Conservation (phyloP, 2,329 filamentous ascomycete species). For the Fusarium sarcochroum region DNA sequence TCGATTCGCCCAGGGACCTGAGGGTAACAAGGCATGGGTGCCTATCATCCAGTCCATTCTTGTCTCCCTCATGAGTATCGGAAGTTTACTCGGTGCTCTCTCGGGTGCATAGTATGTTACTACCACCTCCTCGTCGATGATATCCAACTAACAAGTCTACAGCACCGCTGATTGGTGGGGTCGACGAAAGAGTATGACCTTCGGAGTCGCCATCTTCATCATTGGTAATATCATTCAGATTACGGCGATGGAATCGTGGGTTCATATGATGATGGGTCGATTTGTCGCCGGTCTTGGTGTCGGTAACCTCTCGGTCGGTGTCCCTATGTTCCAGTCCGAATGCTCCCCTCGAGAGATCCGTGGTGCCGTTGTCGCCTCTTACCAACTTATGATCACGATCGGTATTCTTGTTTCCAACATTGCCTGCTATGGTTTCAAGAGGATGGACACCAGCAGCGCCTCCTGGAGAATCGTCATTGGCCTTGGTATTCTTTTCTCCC, state of each 20-base stretch:
- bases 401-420: slow-evolving; percentile 73
- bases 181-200: slow-evolving; percentile 67
- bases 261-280: slow-evolving; percentile 75
- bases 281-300: slow-evolving; percentile 77
- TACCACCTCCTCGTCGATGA: not conserved
- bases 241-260: slow-evolving; percentile 69
- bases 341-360: slow-evolving; percentile 73
- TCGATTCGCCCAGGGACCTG: slow-evolving; percentile 66
- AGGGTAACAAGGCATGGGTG: slow-evolving; percentile 57
- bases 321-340: slow-evolving; percentile 78
- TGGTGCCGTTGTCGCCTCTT: slow-evolving; percentile 76
- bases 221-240: slow-evolving; percentile 78
- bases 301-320: slow-evolving; percentile 74
- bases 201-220: slow-evolving; percentile 70
- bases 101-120: slow-evolving; percentile 61
- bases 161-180: slow-evolving; percentile 70
- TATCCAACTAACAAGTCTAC: slow-evolving; percentile 16
- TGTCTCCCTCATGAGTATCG: slow-evolving; percentile 70
- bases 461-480: slow-evolving; percentile 76
- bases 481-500: slow-evolving; percentile 66
- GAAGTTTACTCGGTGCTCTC: slow-evolving; percentile 68
- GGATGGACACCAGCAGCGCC: slow-evolving; percentile 56
- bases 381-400: slow-evolving; percentile 81
- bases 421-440: slow-evolving; percentile 67
- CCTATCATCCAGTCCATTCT: slow-evolving; percentile 65